Conservation (phyloP, 768 basidiomycete species). For the Leccinellum albellum region DNA sequence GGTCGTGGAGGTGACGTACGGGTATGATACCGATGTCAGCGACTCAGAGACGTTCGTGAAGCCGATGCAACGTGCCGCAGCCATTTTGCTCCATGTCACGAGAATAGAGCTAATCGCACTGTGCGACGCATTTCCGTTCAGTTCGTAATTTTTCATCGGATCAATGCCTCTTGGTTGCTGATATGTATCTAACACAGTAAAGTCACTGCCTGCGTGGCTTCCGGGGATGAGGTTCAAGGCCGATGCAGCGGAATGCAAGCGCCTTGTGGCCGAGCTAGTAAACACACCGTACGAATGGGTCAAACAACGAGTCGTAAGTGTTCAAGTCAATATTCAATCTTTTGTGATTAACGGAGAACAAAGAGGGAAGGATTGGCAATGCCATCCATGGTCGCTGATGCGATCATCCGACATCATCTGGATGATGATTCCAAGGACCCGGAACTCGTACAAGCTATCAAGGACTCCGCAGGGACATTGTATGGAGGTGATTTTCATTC, state of each 20-base stretch:
- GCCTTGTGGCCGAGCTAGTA: neutral
- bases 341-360: no score
- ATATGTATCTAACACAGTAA: neutral
- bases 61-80: constrained; percentile 7
- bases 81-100: constrained; percentile 3
- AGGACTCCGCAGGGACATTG: constrained; percentile 14
- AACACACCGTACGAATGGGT: neutral
- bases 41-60: no score
- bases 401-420: constrained; percentile 5
- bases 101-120: constrained; percentile 1
- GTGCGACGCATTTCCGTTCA: constrained; percentile 7
- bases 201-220: neutral
- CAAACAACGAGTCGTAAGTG: neutral
- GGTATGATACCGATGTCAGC: constrained; percentile 7
- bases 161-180: no score
- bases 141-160: neutral
- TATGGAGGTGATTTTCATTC: constrained; percentile 12
- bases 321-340: no score
- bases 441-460: constrained; percentile 10
- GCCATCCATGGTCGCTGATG: constrained; percentile 16
- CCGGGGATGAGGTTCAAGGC: neutral
- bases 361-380: constrained; percentile 8
- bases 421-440: constrained; percentile 3
- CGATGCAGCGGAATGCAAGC: neutral
- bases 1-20: constrained; percentile 18